Evolutionary conservation across 768 basidiomycete genomes (phyloP).

Genomic region (Lentinula boryana): DNA sequence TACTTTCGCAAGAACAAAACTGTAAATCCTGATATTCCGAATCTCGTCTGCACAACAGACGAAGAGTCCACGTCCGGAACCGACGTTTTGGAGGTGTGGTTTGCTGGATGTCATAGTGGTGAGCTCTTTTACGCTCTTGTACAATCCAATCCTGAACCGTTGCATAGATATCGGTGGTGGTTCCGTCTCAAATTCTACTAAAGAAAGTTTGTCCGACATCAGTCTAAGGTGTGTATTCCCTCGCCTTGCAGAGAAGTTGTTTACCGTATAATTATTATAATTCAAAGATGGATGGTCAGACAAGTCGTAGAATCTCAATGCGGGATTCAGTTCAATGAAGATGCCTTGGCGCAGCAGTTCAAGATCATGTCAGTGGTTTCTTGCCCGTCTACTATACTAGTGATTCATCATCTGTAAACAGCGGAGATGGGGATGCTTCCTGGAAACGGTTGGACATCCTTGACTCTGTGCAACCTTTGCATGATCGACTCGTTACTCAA

Average conservation of each 20-base stretch:
- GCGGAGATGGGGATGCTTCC: neutral
- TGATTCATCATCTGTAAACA: neutral
- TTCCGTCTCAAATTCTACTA: slow-evolving; percentile 22
- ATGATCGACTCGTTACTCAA: slow-evolving; percentile 27
- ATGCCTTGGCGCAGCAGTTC: slow-evolving; percentile 19
- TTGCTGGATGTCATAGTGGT: slow-evolving; percentile 70
- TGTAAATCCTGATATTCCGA: neutral
- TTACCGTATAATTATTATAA: neutral
- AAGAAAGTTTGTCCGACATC: slow-evolving; percentile 34
- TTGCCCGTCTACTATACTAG: neutral
- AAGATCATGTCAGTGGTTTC: neutral
- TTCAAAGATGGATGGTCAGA: slow-evolving; percentile 52
- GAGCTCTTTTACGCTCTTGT: neutral
- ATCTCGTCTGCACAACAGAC: neutral
- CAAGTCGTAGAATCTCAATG: slow-evolving; percentile 36
- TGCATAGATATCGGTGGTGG: slow-evolving; percentile 45
- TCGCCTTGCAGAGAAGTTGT: too few species aligned
- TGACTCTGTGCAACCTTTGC: slow-evolving; percentile 30
- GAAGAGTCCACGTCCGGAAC: slow-evolving; percentile 15
- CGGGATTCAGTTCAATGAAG: slow-evolving; percentile 37
- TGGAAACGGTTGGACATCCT: neutral
- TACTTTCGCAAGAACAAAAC: neutral
- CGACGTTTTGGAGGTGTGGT: slow-evolving; percentile 79
- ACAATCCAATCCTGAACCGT: neutral
- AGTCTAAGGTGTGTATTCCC: slow-evolving; percentile 11